Evolutionary conservation across 2,329 filamentous ascomycete species (phyloP).

Genomic region (Calonectria honghensis): DNA sequence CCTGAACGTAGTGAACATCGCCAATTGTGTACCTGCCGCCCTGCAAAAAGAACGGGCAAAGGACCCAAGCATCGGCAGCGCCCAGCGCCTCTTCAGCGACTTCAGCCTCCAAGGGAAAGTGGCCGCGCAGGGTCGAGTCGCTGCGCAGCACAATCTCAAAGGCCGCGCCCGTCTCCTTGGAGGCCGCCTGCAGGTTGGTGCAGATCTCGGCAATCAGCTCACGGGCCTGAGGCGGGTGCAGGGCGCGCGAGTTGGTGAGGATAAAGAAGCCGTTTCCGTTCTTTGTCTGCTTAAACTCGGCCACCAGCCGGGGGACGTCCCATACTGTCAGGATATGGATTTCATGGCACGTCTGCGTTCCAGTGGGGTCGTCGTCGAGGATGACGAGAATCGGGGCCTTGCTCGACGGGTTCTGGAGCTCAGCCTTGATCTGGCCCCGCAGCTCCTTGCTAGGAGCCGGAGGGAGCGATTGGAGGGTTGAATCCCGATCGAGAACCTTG

Average conservation of each 20-base stretch:
- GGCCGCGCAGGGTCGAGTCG: constrained; percentile 74
- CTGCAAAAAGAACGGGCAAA: constrained; percentile 76
- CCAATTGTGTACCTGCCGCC: constrained; percentile 74
- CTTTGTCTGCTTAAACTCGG: constrained; percentile 64
- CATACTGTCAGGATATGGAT: constrained; percentile 74
- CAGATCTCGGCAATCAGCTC: constrained; percentile 71
- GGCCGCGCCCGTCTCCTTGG: constrained; percentile 58
- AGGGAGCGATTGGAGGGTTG: constrained; percentile 41
- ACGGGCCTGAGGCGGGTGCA: constrained; percentile 69
- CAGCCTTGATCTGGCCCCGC: constrained; percentile 33
- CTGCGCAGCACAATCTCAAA: constrained; percentile 75
- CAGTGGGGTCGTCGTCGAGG: constrained; percentile 75
- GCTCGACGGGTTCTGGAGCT: constrained; percentile 39
- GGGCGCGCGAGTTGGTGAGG: constrained; percentile 75
- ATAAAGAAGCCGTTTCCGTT: constrained; percentile 73
- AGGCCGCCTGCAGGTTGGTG: constrained; percentile 67
- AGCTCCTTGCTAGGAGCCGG: constrained; percentile 38
- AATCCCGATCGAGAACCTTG: constrained; percentile 28
- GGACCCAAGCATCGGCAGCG: constrained; percentile 70
- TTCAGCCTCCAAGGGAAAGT: constrained; percentile 74
- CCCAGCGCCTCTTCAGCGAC: constrained; percentile 70
- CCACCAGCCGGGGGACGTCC: constrained; percentile 65
- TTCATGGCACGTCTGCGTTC: constrained; percentile 77
- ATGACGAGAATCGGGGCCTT: constrained; percentile 61
- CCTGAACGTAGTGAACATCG: constrained; percentile 75